These are phyloP conservation scores for Phyllosticta citriasiana DNA, from an alignment of 2,329 filamentous ascomycete species.

Conservation along the genomic window DNA sequence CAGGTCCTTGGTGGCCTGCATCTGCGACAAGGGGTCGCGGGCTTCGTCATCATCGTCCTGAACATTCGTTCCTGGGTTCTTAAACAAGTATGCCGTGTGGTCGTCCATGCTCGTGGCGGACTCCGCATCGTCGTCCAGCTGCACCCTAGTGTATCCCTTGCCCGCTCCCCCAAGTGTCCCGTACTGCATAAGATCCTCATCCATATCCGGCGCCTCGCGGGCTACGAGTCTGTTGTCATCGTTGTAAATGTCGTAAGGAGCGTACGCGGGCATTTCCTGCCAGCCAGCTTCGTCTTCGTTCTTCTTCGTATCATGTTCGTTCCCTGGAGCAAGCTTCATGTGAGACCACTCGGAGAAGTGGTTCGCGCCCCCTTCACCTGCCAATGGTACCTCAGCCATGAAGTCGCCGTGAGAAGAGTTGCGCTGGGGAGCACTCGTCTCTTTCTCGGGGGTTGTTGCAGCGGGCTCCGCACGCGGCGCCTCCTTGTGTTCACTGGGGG, in stretches of 20 bases:
- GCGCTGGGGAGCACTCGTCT: neutral
- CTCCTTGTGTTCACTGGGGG: conserved; percentile 11
- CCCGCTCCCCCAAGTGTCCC: conserved; percentile 75
- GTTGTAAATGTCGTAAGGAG: conserved; percentile 89
- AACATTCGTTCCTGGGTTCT: conserved; percentile 42
- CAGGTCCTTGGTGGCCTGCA: conserved; percentile 92
- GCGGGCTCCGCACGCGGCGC: conserved; percentile 13
- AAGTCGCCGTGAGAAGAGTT: neutral
- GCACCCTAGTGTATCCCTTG: conserved; percentile 91
- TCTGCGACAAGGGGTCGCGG: conserved; percentile 73
- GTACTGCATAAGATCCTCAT: conserved; percentile 63
- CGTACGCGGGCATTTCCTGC: conserved; percentile 92
- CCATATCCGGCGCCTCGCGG: conserved; percentile 60
- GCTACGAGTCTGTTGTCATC: conserved; percentile 84
- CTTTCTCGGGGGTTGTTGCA: neutral
- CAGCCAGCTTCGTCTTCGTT: conserved; percentile 59
- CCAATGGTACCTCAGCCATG: neutral
- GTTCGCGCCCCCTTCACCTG: conserved; percentile 21
- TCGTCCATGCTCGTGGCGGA: conserved; percentile 96
- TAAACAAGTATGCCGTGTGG: conserved; percentile 89
- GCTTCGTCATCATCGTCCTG: conserved; percentile 67
- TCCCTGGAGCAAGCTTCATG: conserved; percentile 53
- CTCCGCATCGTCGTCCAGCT: conserved; percentile 87
- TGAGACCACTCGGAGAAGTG: conserved; percentile 76
- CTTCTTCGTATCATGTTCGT: conserved; percentile 40